Conservation (phyloP, 225 moss, liverwort and hornwort species). For the Polytrichum commune region DNA sequence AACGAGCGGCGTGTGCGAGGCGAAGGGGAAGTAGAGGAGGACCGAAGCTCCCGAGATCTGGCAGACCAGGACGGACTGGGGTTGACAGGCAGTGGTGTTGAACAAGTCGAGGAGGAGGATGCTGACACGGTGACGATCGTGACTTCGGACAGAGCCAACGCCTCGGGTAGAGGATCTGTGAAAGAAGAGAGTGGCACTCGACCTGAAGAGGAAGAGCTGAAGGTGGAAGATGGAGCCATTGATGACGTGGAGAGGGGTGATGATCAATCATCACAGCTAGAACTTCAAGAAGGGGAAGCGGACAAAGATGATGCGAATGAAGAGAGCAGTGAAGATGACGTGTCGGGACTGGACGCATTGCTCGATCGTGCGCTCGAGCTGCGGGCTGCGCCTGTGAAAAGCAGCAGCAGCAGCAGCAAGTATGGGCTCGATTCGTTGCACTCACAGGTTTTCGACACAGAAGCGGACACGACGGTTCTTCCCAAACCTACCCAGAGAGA, state of each 20-base stretch:
- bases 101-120: conserved; percentile 20
- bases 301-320: conserved; percentile 18
- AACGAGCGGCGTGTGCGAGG: conserved; percentile 82
- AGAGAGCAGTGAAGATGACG: conserved; percentile 34
- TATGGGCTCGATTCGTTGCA: conserved; percentile 67
- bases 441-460: conserved; percentile 17
- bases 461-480: conserved; percentile 21
- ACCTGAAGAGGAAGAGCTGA: conserved; percentile 29
- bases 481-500: conserved; percentile 57
- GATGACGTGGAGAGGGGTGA: conserved; percentile 6
- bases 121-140: conserved; percentile 22
- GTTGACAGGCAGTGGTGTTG: conserved; percentile 7
- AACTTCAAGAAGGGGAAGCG: conserved; percentile 18
- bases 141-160: conserved; percentile 12
- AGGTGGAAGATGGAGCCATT: conserved; percentile 14
- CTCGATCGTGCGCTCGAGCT: conserved; percentile 83
- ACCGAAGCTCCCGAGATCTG: conserved; percentile 18
- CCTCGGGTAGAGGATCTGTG: conserved; percentile 10
- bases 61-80: conserved; percentile 22
- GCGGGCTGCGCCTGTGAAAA: conserved; percentile 48
- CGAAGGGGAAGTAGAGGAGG: conserved; percentile 66
- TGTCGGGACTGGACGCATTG: conserved; percentile 58
- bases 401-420: conserved; percentile 35
- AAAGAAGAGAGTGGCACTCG: conserved; percentile 22
- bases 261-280: conserved; percentile 19